Evolutionary conservation across 805 yeast genomes (phyloP).

Genomic region (Teunomyces kruisii): DNA sequence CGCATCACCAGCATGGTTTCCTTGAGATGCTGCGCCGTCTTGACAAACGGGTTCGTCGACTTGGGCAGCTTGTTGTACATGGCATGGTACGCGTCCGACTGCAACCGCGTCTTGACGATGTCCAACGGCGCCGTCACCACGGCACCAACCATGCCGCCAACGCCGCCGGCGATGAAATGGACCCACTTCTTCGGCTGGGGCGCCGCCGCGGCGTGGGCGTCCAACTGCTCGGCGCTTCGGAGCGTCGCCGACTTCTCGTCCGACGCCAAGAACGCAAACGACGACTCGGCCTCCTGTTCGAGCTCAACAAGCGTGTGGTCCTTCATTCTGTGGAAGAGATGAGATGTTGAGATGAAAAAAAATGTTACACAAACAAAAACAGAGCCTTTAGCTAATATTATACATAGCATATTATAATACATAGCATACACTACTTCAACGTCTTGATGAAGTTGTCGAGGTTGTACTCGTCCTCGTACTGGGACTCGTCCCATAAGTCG

Average conservation of each 20-base stretch:
- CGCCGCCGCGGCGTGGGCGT: slow-evolving; percentile 9
- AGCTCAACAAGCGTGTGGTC: slow-evolving; percentile 21
- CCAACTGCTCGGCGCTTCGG: slow-evolving; percentile 37
- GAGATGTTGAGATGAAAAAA: background rate
- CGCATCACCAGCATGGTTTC: slow-evolving; percentile 78
- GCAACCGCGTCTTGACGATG: slow-evolving; percentile 92
- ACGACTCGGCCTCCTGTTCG: slow-evolving; percentile 55
- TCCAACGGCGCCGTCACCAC: slow-evolving; percentile 92
- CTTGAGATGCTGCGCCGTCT: slow-evolving; percentile 66
- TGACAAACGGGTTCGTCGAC: slow-evolving; percentile 35
- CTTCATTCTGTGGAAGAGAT: slow-evolving; percentile 4
- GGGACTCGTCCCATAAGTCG: slow-evolving; percentile 94
- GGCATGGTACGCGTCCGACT: slow-evolving; percentile 75
- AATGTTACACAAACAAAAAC: background rate
- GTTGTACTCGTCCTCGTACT: slow-evolving; percentile 95
- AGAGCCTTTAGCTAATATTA: no score
- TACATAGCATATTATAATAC: no score
- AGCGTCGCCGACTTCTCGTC: slow-evolving; percentile 67
- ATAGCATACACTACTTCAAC: slow-evolving; percentile 54
- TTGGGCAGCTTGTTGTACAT: slow-evolving; percentile 51
- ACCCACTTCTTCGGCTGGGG: slow-evolving; percentile 48
- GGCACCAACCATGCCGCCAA: slow-evolving; percentile 99
- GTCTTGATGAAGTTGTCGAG: slow-evolving; percentile 89
- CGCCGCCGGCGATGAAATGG: slow-evolving; percentile 86
- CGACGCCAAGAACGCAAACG: slow-evolving; percentile 62